These are phyloP conservation scores for Lasiosphaeria hispida DNA, from an alignment of 495 filamentous ascomycete species.

Conservation along the genomic window DNA sequence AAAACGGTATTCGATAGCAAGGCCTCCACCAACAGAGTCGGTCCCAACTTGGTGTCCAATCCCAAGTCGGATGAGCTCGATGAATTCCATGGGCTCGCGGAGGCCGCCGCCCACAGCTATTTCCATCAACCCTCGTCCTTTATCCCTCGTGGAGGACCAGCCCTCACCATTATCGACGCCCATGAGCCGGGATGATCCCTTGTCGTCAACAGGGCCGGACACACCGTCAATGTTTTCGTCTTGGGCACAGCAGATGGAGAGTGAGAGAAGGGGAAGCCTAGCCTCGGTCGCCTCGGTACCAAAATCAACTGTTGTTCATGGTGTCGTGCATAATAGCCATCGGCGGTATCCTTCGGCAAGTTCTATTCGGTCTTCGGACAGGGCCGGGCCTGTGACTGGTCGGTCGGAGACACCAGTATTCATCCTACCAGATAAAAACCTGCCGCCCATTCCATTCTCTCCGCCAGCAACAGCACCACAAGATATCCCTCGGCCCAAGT, in stretches of 20 bases:
- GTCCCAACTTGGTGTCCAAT: constrained; percentile 5
- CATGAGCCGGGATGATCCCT: constrained; percentile 3
- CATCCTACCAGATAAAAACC: background rate
- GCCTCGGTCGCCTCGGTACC: background rate
- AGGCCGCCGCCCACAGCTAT: constrained; percentile 43
- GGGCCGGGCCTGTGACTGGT: background rate
- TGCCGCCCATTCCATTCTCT: constrained; percentile 1
- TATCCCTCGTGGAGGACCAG: constrained; percentile 50
- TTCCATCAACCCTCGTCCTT: constrained; percentile 40
- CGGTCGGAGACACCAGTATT: background rate
- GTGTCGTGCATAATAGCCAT: background rate
- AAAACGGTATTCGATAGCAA: constrained; percentile 42
- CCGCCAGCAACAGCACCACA: background rate
- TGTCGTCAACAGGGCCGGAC: constrained; percentile 24
- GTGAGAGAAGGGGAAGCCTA: constrained; percentile 6
- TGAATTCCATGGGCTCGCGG: constrained; percentile 15
- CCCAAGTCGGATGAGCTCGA: constrained; percentile 14
- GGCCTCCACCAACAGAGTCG: constrained; percentile 18
- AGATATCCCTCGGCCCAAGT: constrained; percentile 19
- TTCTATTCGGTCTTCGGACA: constrained; percentile 5
- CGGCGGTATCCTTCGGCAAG: constrained; percentile 6
- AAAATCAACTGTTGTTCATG: background rate
- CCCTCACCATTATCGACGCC: constrained; percentile 36
- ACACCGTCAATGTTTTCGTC: constrained; percentile 29
- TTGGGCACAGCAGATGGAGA: constrained; percentile 13